Conservation (phyloP, 208 protist species). For the Trypanosoma mega region DNA sequence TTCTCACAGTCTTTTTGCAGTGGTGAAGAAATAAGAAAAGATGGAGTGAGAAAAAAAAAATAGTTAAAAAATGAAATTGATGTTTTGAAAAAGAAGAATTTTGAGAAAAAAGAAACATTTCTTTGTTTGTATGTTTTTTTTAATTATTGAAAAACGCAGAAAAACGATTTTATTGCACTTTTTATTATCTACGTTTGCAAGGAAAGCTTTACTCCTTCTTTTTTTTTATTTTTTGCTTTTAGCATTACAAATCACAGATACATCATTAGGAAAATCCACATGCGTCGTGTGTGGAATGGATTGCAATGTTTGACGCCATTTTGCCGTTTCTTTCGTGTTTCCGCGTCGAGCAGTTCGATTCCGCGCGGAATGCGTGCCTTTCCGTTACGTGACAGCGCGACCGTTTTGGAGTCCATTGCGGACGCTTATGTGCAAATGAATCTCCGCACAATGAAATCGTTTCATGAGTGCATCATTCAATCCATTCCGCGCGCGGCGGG, state of each 20-base stretch:
- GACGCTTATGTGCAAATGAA: constrained; percentile 74
- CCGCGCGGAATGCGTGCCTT: constrained; percentile 53
- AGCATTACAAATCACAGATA: neutral
- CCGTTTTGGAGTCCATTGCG: constrained; percentile 57
- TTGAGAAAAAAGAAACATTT: no score
- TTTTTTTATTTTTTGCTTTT: constrained; percentile 15
- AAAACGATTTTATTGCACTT: no score
- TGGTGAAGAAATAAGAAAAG: no score
- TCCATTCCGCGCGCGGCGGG: neutral
- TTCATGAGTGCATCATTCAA: constrained; percentile 24
- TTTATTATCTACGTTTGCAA: no score
- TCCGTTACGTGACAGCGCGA: constrained; percentile 37
- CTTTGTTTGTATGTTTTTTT: no score
- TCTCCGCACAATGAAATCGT: constrained; percentile 38
- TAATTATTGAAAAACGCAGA: no score
- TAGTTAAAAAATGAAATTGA: neutral
- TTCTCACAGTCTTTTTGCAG: no score
- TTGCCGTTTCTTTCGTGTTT: constrained; percentile 29
- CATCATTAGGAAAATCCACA: neutral
- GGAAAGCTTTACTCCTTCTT: constrained; percentile 3
- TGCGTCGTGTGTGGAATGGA: no score
- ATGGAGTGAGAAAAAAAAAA: neutral
- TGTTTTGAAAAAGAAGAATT: no score
- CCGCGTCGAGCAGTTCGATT: constrained; percentile 36
- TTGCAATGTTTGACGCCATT: no score